Base-by-base conservation (phyloP, 192 early-diverging fungal genomes). In the Geosiphon pyriformis region DNA sequence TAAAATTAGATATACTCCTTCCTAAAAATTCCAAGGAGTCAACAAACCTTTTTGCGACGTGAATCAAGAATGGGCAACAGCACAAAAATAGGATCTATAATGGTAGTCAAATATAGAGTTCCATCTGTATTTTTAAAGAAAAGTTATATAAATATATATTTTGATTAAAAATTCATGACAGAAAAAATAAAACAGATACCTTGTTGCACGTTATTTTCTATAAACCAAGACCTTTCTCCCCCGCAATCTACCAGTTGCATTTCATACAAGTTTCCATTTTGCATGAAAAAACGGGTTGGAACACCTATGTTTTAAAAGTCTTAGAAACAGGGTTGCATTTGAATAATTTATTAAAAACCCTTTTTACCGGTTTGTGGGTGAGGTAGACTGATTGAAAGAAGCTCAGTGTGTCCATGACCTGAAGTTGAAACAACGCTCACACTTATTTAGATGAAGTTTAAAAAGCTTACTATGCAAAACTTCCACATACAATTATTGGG, bases 1-100 rank as follows among this genome's bases (percentile, higher is more conserved):
- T 23, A 29, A 1, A 52, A 53, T 23, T 49, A 1, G 12, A 30
- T 2, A 0, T 33, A 29, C 54, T 33, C 2, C 10, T 48, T 11
- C 8, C 30, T 17, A 0, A 47, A 61, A 61, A n/a, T n/a, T n/a
- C n/a, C n/a, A n/a, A n/a, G n/a, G 0, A 42, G 34, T 20, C 30
- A 42, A 11, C 22, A 29, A 20, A 67, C 71, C 50, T 76, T 74
- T 71, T 70, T 61, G 31, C 79, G 79, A 29, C 65, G 32, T 31
- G 59, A 61, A 22, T 73, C 75, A 18, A 80, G 58, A n/a, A 80
- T 71, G 1, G 79, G 79, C 31, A 80, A 48, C 3, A 74, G 59
- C 33, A 80, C 68, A 59, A 80, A 80, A 0, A 80, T 29, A 0
- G 79, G 75, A 62, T 80, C 79, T 27, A 76, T 70, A 8, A 67